These are phyloP conservation scores for Lachnellula willkommii DNA, from an alignment of 2,329 filamentous ascomycete genomes.

Conservation along the genomic window DNA sequence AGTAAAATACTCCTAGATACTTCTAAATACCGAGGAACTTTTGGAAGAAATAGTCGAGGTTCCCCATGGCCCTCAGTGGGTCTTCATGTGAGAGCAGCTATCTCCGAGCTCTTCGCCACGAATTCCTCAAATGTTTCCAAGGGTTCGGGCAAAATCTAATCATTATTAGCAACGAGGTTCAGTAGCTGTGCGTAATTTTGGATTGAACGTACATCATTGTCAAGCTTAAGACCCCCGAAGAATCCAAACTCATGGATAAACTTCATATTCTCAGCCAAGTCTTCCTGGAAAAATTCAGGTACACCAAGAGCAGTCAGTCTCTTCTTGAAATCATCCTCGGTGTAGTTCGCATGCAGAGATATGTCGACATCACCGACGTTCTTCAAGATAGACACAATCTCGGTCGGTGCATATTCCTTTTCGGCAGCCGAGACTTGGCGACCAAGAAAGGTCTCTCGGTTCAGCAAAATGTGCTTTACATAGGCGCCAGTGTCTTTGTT, in stretches of 20 bases:
- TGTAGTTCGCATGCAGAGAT: conserved; percentile 12
- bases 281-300: conserved; percentile 18
- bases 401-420: conserved; percentile 33
- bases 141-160: conserved; percentile 1
- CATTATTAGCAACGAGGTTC: neutral
- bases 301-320: conserved; percentile 4
- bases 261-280: conserved; percentile 21
- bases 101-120: conserved; percentile 2
- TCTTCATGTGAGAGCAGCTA: conserved; percentile 10
- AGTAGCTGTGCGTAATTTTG: neutral
- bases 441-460: conserved; percentile 33
- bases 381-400: conserved; percentile 35
- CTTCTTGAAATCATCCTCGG: conserved; percentile 1
- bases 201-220: conserved; percentile 9
- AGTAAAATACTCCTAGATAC: too few relatives aligned
- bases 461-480: conserved; percentile 15
- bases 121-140: conserved; percentile 9
- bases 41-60: too few relatives aligned
- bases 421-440: conserved; percentile 37
- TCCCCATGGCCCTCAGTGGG: too few relatives aligned
- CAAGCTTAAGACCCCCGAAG: conserved; percentile 24
- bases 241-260: conserved; percentile 33
- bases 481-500: conserved; percentile 27
- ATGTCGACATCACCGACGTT: conserved; percentile 31
- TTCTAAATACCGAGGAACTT: too few relatives aligned